Conservation (phyloP, 345 rosid species). For the Brassica juncea region DNA sequence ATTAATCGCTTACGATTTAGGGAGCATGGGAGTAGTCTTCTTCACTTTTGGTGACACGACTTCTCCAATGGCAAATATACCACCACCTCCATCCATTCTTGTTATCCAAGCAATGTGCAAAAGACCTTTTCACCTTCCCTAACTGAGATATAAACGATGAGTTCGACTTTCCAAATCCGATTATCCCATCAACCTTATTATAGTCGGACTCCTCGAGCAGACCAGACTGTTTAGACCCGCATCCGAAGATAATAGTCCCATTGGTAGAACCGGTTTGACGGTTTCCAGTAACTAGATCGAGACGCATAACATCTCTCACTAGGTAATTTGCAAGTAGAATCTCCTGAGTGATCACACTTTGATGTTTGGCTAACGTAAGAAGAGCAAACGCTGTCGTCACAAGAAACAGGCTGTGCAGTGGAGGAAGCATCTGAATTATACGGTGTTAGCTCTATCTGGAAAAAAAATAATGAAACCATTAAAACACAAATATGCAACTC, state of each 20-base stretch:
- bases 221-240: constrained; percentile 83
- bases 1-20: constrained; percentile 70
- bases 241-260: constrained; percentile 73
- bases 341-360: constrained; percentile 53
- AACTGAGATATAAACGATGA: constrained; percentile 89
- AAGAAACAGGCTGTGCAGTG: constrained; percentile 50
- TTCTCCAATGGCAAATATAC: constrained; percentile 87
- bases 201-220: constrained; percentile 57
- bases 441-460: constrained; percentile 60
- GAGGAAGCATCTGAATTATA: constrained; percentile 60
- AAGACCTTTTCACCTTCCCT: constrained; percentile 69
- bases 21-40: constrained; percentile 73
- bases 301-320: constrained; percentile 57
- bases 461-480: background rate
- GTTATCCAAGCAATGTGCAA: constrained; percentile 89
- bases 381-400: constrained; percentile 60
- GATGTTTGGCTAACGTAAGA: constrained; percentile 49
- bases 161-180: constrained; percentile 89
- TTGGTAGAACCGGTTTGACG: constrained; percentile 53
- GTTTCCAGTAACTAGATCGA: constrained; percentile 64
- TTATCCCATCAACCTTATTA: constrained; percentile 88
- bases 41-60: constrained; percentile 77
- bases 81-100: constrained; percentile 78
- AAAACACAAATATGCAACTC: background rate
- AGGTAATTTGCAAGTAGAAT: constrained; percentile 57